Conservation (phyloP, 2,329 filamentous ascomycete genomes). For the Aspergillus floridensis region DNA sequence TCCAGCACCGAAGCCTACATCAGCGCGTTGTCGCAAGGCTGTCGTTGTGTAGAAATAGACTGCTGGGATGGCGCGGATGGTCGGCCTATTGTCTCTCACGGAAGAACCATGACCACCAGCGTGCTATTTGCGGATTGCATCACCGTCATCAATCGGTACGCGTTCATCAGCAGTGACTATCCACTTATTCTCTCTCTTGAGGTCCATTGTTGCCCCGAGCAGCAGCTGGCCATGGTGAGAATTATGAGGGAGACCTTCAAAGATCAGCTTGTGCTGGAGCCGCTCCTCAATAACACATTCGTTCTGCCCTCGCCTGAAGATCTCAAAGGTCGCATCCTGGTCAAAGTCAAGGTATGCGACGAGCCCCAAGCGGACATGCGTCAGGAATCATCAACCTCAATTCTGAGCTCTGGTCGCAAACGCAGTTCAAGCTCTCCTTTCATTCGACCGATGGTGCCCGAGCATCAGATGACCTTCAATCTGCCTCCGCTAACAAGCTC, state of each 20-base stretch:
- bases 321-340: conserved; percentile 75
- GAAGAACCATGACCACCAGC: conserved; percentile 80
- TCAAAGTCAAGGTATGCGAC: conserved; percentile 88
- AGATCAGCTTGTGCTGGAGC: conserved; percentile 71
- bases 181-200: conserved; percentile 94
- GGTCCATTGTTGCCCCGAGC: conserved; percentile 80
- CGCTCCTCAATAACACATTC: conserved; percentile 65
- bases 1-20: conserved; percentile 97
- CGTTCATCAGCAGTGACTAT: conserved; percentile 81
- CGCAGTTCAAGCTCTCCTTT: conserved; percentile 78
- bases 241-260: conserved; percentile 86
- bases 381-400: conserved; percentile 41
- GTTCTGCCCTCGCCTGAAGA: conserved; percentile 82
- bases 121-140: conserved; percentile 91
- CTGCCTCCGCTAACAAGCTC: conserved; percentile 53
- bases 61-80: conserved; percentile 94
- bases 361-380: conserved; percentile 48
- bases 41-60: conserved; percentile 94
- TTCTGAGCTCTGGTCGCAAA: conserved; percentile 44
- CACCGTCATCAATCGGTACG: conserved; percentile 89
- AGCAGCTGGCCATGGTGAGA: conserved; percentile 84
- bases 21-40: conserved; percentile 78
- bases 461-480: conserved; percentile 53
- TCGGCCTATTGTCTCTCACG: conserved; percentile 85
- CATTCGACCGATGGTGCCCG: conserved; percentile 60